A percentile compares a stretch with the other conserved stretches of the same genome.
Conservation (phyloP, 306 rosid species). For the Trichosanthes truncata region DNA sequence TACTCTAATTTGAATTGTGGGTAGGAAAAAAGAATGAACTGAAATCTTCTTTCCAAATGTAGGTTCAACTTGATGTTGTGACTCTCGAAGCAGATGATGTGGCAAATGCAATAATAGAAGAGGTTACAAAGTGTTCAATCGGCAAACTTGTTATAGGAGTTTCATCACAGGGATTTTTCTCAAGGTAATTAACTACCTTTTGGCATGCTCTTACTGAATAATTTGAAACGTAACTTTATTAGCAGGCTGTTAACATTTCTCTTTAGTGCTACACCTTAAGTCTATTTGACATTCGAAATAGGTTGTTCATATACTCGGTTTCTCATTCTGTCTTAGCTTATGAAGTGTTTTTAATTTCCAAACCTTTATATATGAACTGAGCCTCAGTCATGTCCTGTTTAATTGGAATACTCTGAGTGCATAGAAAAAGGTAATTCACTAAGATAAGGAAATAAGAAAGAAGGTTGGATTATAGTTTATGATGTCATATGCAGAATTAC, state of each 20-base stretch:
- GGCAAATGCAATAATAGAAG: slow-evolving; percentile 56
- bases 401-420: not conserved
- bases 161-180: slow-evolving; percentile 59
- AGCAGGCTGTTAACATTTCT: not conserved
- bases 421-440: not conserved
- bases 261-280: not conserved
- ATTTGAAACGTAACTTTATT: not conserved
- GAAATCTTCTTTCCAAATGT: slow-evolving; percentile 3
- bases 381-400: not conserved
- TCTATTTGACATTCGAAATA: slow-evolving; percentile 3
- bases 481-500: not conserved
- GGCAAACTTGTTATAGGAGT: slow-evolving; percentile 72
- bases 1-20: slow-evolving; percentile 14
- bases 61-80: slow-evolving; percentile 70
- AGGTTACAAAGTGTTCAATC: slow-evolving; percentile 42
- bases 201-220: not conserved
- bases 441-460: not conserved
- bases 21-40: slow-evolving; percentile 9
- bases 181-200: slow-evolving; percentile 34
- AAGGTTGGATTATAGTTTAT: not conserved
- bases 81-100: slow-evolving; percentile 77
- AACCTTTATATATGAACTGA: no score
- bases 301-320: not conserved
- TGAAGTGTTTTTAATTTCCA: not conserved
- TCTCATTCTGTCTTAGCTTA: not conserved